Evolutionary conservation across 1,284 basidiomycete genomes (phyloP).

Genomic region (Anthracocystis setariae): DNA sequence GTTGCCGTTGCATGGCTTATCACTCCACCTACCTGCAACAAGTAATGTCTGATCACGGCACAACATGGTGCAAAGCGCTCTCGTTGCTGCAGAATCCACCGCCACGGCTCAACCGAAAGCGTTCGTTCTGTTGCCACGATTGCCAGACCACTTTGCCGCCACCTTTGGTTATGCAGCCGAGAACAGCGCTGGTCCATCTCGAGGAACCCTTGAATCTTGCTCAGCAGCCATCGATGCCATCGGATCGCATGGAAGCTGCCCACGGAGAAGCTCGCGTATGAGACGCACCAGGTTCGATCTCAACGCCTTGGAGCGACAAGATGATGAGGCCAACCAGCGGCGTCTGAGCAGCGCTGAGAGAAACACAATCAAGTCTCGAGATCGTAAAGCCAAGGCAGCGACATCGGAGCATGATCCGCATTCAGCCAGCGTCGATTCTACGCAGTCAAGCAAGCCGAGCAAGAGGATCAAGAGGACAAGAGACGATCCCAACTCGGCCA

Average conservation of each 20-base stretch:
- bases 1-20: no score
- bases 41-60: no score
- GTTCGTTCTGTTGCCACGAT: not conserved
- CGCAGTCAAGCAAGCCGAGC: slow-evolving; percentile 9
- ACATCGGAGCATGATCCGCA: not conserved
- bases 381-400: not conserved
- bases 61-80: slow-evolving; percentile 1
- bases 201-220: no score
- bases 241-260: not conserved
- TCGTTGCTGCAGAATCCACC: not conserved
- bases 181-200: slow-evolving; percentile 1
- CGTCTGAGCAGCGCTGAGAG: not conserved
- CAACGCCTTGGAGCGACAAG: not conserved
- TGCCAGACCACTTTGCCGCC: slow-evolving; percentile 28
- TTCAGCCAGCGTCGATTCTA: not conserved
- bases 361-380: not conserved
- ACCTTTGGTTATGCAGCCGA: slow-evolving; percentile 12
- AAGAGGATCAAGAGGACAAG: slow-evolving; percentile 32
- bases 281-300: slow-evolving; percentile 7
- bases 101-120: not conserved
- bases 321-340: slow-evolving; percentile 1
- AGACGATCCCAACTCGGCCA: slow-evolving; percentile 43
- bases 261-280: slow-evolving; percentile 16
- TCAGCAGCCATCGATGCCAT: no score
- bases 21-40: no score